Evolutionary conservation across 1,284 basidiomycete species (phyloP), one percentile per base, ranked within the genome.

Genomic region (Microbotryum lychnidis-dioicae): DNA sequence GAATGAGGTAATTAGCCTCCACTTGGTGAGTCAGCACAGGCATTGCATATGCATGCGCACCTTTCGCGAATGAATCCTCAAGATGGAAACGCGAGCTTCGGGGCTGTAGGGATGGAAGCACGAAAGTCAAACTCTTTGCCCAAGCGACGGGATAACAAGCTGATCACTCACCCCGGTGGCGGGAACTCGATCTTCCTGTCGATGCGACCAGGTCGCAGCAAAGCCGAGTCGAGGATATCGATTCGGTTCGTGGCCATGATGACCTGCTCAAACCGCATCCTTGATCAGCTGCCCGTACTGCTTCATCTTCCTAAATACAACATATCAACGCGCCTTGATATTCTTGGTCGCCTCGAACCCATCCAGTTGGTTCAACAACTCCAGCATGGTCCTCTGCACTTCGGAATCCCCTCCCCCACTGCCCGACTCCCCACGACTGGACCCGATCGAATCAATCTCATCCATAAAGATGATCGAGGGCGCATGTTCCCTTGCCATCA

Each of bases 111-210:
- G 14, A 10, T 2, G 49, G 18, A 56, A 58, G 49, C n/a, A n/a
- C n/a, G 1, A 23, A 29, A n/a, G 48, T 20, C 9, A 23, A 6
- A 5, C 31, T 21, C 42, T 54, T 21, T 0, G 20, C 20, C 21
- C 29, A 50, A 20, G 7, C 8, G 6, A 6, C 18, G 3, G 14
- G 25, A 3, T 5, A 21, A 44, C 47, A 31, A 16, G 25, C 31
- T 27, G 12, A 23, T 16, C 21, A 48, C 63, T 47, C 18, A 65
- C 60, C 94, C 96, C 60, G 96, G 94, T 54, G 94, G 94, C 29
- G 96, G 96, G 80, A 98, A 97, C 77, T 98, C 94, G 71, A 98
- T 98, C 80, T 97, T 97, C 58, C 94, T 84, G 79, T 98, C 94
- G 72, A 98, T 97, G 74, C 94, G 91, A 44, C 94, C 94, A 6